phyloP scores from a whole-genome alignment of 768 basidiomycete genomes.

The Dictyophora rubrovolvata region DNA sequence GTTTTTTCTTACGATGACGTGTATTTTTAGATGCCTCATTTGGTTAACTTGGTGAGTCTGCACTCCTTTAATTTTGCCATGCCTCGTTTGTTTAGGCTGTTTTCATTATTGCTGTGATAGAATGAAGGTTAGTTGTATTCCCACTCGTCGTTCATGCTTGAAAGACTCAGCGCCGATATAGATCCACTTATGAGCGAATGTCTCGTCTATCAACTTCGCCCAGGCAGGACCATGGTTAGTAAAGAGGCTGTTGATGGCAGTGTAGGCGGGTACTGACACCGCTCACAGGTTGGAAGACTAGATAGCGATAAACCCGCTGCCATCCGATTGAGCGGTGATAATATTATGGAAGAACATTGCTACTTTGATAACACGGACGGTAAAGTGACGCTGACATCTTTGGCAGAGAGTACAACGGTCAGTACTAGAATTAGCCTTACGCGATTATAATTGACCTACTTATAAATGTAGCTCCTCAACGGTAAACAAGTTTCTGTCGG shows the following conservation, averaged over 20 bases:
- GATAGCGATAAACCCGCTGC: conserved; percentile 75
- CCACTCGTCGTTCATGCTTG: background rate
- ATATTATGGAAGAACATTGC: conserved; percentile 89
- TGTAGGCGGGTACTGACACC: background rate
- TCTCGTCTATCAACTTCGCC: conserved; percentile 85
- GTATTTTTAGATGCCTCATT: conserved; percentile 68
- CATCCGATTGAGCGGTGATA: conserved; percentile 86
- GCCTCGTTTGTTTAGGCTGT: conserved; percentile 13
- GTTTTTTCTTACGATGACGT: background rate
- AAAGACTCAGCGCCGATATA: conserved; percentile 20
- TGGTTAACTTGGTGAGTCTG: conserved; percentile 78
- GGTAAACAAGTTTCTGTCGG: conserved; percentile 76
- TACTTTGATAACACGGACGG: conserved; percentile 80
- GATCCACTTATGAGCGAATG: conserved; percentile 97
- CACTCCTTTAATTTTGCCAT: conserved; percentile 7
- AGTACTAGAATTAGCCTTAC: conserved; percentile 18
- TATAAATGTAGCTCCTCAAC: conserved; percentile 67
- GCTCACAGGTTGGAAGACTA: conserved; percentile 65
- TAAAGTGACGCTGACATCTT: conserved; percentile 70
- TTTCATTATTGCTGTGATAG: conserved; percentile 18
- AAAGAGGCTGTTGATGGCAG: conserved; percentile 5
- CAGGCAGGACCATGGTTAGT: conserved; percentile 65
- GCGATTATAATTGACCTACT: conserved; percentile 9
- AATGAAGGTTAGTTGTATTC: background rate
- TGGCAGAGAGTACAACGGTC: conserved; percentile 77